Evolutionary conservation across 2,329 filamentous ascomycete species (phyloP).

Genomic region (Talaromyces albobiverticillius): DNA sequence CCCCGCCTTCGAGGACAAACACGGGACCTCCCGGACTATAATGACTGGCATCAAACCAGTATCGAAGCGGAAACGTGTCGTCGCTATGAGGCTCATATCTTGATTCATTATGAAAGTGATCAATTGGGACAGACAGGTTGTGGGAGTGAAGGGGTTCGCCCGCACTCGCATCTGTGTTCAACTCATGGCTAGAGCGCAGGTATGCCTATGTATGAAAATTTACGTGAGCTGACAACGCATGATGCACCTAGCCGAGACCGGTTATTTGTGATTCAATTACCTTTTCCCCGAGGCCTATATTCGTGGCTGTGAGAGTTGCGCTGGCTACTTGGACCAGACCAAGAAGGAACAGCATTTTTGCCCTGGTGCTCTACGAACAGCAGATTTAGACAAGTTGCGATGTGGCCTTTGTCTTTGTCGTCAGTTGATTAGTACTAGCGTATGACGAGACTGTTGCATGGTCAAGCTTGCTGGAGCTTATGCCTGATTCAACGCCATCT

Average conservation of each 20-base stretch:
- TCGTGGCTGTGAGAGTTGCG: slow-evolving; percentile 3
- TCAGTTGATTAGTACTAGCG: too few species aligned
- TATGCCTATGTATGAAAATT: neutral
- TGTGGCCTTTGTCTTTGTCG: too few species aligned
- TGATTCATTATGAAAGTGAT: slow-evolving; percentile 80
- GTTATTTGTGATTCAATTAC: neutral
- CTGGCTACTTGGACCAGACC: slow-evolving; percentile 5
- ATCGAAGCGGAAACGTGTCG: slow-evolving; percentile 67
- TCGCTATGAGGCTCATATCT: slow-evolving; percentile 73
- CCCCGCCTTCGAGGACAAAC: slow-evolving; percentile 71
- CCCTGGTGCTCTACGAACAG: neutral
- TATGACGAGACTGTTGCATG: too few species aligned
- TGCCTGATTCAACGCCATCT: too few species aligned
- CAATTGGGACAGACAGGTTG: slow-evolving; percentile 60
- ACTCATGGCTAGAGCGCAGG: neutral
- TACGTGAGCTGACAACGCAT: neutral
- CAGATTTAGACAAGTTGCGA: too few species aligned
- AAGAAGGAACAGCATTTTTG: slow-evolving; percentile 9
- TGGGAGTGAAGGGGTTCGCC: slow-evolving; percentile 43
- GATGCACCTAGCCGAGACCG: neutral
- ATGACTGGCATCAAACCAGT: slow-evolving; percentile 77
- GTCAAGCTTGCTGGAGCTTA: too few species aligned
- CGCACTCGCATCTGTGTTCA: neutral
- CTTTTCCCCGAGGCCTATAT: slow-evolving; percentile 4
- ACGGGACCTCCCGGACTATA: slow-evolving; percentile 78